Base-by-base conservation (phyloP, 495 filamentous ascomycete genomes). In the Aspergillus hancockii region DNA sequence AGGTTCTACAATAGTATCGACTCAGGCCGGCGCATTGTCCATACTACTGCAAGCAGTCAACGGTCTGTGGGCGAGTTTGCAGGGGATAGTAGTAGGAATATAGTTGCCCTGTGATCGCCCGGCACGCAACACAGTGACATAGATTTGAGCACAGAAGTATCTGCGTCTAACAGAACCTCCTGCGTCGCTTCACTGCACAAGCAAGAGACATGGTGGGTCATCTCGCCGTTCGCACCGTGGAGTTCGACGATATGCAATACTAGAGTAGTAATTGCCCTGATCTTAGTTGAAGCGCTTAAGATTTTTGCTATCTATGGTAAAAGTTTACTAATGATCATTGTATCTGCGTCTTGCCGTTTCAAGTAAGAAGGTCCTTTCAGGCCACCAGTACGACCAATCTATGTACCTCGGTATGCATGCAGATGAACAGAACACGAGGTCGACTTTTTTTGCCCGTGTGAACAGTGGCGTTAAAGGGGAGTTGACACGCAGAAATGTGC, bases 1-100 rank as follows among this genome's bases (percentile, higher is more conserved):
- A 93, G 14, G 71, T 83, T n/a, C 66, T 62, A 69, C 90, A 92
- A 70, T 90, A 90, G 61, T 83, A 83, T n/a, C 85, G 83, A 19
- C 74, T 79, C 12, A 81, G 49, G 21, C 77, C 66, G 13, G 78
- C 60, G 5, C 80, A 76, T 60, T 78, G 66, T 47, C 71, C 66
- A 60, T 88, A 90, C 34, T 67, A 63, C 12, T 63, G 72, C 9
- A 88, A 70, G 1, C 68, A 67, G 12, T 72, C 57, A 5, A 80
- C 61, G 7, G 63, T 70, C 12, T 56, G 72, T 1, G 73, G 68
- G 7, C 60, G 55, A 43, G 61, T 62, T 69, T 71, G 66, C 51
- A 84, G 63, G 12, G 68, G 54, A 30, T 81, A 71, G 60, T 86
- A 86, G 2, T 81, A 81, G 23, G 77, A 76, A 55, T 74, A 84